These are phyloP conservation scores for Petunia secreta DNA, from an alignment of 257 asterid species.

Conservation along the genomic window DNA sequence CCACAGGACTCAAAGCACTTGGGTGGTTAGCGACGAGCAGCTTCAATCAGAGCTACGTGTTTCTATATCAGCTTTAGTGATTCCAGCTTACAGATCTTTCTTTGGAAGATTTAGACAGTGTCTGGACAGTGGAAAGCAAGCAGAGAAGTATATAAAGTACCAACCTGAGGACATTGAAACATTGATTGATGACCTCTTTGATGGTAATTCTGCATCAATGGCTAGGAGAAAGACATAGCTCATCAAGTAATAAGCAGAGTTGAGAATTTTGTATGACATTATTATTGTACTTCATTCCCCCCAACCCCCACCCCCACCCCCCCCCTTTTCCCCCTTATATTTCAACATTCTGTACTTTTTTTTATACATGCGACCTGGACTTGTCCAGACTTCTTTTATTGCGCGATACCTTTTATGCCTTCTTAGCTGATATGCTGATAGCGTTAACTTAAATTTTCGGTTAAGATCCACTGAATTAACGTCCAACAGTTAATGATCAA, in stretches of 20 bases:
- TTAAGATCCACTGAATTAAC: too few relatives aligned
- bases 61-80: conserved; percentile 65
- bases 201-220: conserved; percentile 69
- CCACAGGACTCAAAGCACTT: conserved; percentile 60
- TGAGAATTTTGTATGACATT: neutral
- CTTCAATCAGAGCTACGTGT: conserved; percentile 88
- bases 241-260: neutral
- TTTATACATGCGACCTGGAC: neutral
- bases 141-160: conserved; percentile 71
- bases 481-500: too few relatives aligned
- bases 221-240: conserved; percentile 53
- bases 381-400: neutral
- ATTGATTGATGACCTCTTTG: conserved; percentile 74
- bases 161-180: conserved; percentile 89
- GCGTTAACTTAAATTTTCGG: too few relatives aligned
- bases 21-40: conserved; percentile 91
- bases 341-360: neutral
- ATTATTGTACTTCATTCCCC: conserved; percentile 3
- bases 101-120: conserved; percentile 69
- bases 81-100: conserved; percentile 86
- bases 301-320: too few relatives aligned
- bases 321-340: neutral
- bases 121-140: conserved; percentile 58
- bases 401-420: too few relatives aligned
- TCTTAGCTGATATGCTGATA: too few relatives aligned